Evolutionary conservation across 2,329 filamentous ascomycete genomes (phyloP).

Genomic region (Mycocentrospora acerina): DNA sequence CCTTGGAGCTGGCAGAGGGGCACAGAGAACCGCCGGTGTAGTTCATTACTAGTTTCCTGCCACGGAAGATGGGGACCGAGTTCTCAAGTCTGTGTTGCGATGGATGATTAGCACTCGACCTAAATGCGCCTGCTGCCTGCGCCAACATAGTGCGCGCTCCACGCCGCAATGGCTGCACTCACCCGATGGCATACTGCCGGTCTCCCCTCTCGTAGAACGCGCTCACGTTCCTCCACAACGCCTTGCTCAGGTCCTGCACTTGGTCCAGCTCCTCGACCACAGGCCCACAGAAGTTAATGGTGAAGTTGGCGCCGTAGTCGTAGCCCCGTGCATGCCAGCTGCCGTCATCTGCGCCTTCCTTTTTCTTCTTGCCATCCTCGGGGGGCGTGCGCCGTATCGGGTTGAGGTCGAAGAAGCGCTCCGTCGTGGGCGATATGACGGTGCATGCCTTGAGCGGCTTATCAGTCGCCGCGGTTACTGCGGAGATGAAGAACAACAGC

Average conservation of each 20-base stretch:
- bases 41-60: slow-evolving; percentile 62
- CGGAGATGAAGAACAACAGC: too few relatives aligned
- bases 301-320: slow-evolving; percentile 81
- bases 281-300: slow-evolving; percentile 76
- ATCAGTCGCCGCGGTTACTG: slow-evolving; percentile 35
- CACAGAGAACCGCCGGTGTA: slow-evolving; percentile 55
- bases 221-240: slow-evolving; percentile 71
- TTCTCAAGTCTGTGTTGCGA: slow-evolving; percentile 53
- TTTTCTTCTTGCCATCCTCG: slow-evolving; percentile 40
- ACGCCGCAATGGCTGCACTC: slow-evolving; percentile 35
- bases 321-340: slow-evolving; percentile 69
- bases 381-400: slow-evolving; percentile 56
- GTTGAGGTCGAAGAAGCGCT: slow-evolving; percentile 65
- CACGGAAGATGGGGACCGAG: slow-evolving; percentile 58
- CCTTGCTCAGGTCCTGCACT: slow-evolving; percentile 64
- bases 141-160: too few relatives aligned
- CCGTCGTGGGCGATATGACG: slow-evolving; percentile 61
- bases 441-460: slow-evolving; percentile 59
- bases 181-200: slow-evolving; percentile 75
- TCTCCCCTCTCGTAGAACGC: slow-evolving; percentile 71
- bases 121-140: slow-evolving; percentile 6
- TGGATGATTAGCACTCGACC: slow-evolving; percentile 14
- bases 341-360: slow-evolving; percentile 58
- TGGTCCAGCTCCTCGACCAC: slow-evolving; percentile 67
- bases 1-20: slow-evolving; percentile 31